Evolutionary conservation across 2,329 filamentous ascomycete genomes (phyloP).

Genomic region (Penicillium occitanis): DNA sequence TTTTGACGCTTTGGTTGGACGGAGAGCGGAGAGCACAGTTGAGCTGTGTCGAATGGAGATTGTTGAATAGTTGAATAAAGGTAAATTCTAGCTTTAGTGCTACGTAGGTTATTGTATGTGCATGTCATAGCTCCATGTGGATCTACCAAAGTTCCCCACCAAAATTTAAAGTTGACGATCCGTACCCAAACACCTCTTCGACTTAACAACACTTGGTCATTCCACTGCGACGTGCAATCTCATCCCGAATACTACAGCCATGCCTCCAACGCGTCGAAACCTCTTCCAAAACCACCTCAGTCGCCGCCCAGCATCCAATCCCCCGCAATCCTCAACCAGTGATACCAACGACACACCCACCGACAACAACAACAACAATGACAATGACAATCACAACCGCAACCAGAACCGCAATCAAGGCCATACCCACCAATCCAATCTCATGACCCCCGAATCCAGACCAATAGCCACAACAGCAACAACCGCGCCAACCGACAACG

Average conservation of each 20-base stretch:
- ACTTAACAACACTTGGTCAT: background rate
- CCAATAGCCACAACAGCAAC: background rate
- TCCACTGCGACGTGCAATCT: background rate
- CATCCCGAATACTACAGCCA: background rate
- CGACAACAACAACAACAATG: background rate
- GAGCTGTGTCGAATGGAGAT: background rate
- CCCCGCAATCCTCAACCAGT: slow-evolving; percentile 7
- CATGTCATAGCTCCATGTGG: slow-evolving; percentile 1
- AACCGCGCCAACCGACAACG: slow-evolving; percentile 29
- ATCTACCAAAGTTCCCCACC: slow-evolving; percentile 5
- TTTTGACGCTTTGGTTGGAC: slow-evolving; percentile 68
- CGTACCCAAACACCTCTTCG: background rate
- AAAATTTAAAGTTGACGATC: slow-evolving; percentile 9
- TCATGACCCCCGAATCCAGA: background rate
- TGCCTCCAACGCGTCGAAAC: slow-evolving; percentile 21
- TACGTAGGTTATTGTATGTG: too few species aligned
- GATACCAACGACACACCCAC: background rate
- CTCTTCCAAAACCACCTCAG: slow-evolving; percentile 20
- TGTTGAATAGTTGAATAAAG: background rate
- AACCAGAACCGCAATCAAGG: background rate
- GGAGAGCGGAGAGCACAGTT: slow-evolving; percentile 35
- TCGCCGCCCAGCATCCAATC: slow-evolving; percentile 14
- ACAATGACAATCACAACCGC: background rate
- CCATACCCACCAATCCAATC: background rate
- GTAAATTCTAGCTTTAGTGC: too few species aligned